Percentiles rank a stretch among this genome's conserved stretches.
Evolutionary conservation across 2,329 filamentous ascomycete genomes (phyloP).

Genomic region (Pestalotiopsis sp.): DNA sequence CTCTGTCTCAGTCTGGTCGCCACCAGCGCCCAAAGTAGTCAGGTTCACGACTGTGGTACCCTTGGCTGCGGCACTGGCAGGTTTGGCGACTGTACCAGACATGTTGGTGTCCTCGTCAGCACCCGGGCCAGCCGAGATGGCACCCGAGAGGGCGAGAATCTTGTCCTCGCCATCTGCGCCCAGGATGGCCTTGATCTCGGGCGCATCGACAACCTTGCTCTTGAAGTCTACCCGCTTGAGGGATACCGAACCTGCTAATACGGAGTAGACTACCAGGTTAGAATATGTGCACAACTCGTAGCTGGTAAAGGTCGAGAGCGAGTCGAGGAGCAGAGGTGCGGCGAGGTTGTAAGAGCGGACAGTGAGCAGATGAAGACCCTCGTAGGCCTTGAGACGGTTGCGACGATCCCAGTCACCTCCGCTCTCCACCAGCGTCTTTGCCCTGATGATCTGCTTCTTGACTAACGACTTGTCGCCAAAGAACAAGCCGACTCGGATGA

Average conservation of each 20-base stretch:
- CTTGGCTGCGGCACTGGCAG: conserved; percentile 51
- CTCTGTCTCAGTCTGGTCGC: conserved; percentile 77
- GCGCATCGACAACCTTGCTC: conserved; percentile 96
- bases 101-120: conserved; percentile 75
- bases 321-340: conserved; percentile 92
- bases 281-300: conserved; percentile 99
- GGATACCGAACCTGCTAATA: conserved; percentile 90
- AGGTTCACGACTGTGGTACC: conserved; percentile 79
- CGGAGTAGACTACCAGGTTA: conserved; percentile 90
- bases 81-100: conserved; percentile 53
- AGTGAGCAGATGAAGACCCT: conserved; percentile 90
- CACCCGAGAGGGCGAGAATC: conserved; percentile 78
- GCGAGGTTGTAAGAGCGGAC: conserved; percentile 88
- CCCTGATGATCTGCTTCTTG: conserved; percentile 91
- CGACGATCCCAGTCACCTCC: conserved; percentile 98
- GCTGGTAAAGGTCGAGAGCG: conserved; percentile 95
- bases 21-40: conserved; percentile 74
- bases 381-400: conserved; percentile 98
- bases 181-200: conserved; percentile 96
- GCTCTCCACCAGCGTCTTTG: conserved; percentile 86
- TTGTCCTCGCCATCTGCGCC: conserved; percentile 83
- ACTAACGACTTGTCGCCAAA: conserved; percentile 91
- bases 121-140: conserved; percentile 78
- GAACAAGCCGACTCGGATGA: conserved; percentile 94
- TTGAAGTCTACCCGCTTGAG: conserved; percentile 99